Conservation (phyloP, 139 green algal species). For the Ettlia oleoabundans region DNA sequence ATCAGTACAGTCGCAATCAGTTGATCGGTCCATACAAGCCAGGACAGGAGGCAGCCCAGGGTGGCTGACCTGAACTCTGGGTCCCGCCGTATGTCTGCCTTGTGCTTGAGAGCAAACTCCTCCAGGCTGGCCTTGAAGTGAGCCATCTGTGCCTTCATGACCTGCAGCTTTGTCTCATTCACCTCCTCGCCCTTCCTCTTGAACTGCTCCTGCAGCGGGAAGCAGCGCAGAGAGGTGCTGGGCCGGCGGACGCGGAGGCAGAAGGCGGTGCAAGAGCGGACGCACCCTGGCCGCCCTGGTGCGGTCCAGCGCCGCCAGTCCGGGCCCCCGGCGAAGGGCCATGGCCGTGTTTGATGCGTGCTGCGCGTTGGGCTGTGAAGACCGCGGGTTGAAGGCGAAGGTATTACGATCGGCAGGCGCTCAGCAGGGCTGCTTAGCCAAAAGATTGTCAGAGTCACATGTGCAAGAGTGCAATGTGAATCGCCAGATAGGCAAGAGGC, state of each 20-base stretch:
- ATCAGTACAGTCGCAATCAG: too few relatives aligned
- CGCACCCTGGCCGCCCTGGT: neutral
- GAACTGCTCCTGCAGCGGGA: constrained; percentile 51
- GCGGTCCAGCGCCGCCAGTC: neutral
- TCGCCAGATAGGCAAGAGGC: too few relatives aligned
- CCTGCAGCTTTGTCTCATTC: constrained; percentile 53
- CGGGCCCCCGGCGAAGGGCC: neutral
- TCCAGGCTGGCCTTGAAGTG: constrained; percentile 78
- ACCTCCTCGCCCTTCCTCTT: constrained; percentile 60
- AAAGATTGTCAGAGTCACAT: too few relatives aligned
- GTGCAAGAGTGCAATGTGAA: too few relatives aligned
- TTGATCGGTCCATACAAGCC: too few relatives aligned
- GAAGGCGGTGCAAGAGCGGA: neutral
- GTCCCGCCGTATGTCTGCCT: constrained; percentile 86
- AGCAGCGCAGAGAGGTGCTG: neutral
- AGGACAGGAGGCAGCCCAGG: neutral
- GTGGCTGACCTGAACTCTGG: constrained; percentile 74
- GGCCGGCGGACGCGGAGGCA: neutral
- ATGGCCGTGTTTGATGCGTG: too few relatives aligned
- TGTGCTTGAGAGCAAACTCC: constrained; percentile 93
- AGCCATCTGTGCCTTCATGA: constrained; percentile 70
- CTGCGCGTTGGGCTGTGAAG: too few relatives aligned
- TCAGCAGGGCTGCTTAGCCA: too few relatives aligned
- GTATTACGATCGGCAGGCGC: too few relatives aligned
- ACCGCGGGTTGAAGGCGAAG: too few relatives aligned